These are phyloP conservation scores for Diaporthe sp. DNA, from an alignment of 2,329 filamentous ascomycete species.

Conservation along the genomic window DNA sequence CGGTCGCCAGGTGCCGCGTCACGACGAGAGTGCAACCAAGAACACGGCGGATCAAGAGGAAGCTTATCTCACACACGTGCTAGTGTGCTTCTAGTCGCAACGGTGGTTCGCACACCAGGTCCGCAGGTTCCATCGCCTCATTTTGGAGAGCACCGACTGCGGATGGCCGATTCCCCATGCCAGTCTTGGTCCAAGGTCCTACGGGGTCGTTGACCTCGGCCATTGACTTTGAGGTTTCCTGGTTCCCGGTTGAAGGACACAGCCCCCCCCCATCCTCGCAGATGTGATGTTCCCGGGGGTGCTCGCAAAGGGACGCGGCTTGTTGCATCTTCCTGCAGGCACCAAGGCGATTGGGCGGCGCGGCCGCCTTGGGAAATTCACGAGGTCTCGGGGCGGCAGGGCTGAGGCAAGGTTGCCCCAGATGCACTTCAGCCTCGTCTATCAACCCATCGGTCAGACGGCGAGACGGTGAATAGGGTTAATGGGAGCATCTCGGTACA, in stretches of 20 bases:
- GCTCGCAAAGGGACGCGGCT: not conserved
- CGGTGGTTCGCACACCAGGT: slow-evolving; percentile 19
- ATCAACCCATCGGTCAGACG: not conserved
- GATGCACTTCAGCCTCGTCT: not conserved
- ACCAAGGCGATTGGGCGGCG: not conserved
- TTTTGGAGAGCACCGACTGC: not conserved
- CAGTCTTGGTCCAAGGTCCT: not conserved
- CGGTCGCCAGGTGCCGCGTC: not conserved
- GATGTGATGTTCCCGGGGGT: not conserved
- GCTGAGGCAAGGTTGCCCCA: slow-evolving; percentile 3
- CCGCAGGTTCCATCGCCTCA: not conserved
- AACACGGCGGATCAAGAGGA: slow-evolving; percentile 10
- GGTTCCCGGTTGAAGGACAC: not conserved
- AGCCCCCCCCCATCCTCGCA: slow-evolving; percentile 2
- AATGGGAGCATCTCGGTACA: not conserved
- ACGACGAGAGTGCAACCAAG: not conserved
- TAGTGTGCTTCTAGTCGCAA: slow-evolving; percentile 25
- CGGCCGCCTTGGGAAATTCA: slow-evolving; percentile 1
- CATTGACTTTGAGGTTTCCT: not conserved
- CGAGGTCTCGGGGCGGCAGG: slow-evolving; percentile 4
- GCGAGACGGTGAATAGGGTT: not conserved
- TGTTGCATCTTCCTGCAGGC: not conserved
- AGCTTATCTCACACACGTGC: slow-evolving; percentile 15
- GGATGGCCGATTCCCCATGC: not conserved
- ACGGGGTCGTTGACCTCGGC: not conserved